Evolutionary conservation across 148 eudicot species (phyloP).

Genomic region (Arbutus unedo): DNA sequence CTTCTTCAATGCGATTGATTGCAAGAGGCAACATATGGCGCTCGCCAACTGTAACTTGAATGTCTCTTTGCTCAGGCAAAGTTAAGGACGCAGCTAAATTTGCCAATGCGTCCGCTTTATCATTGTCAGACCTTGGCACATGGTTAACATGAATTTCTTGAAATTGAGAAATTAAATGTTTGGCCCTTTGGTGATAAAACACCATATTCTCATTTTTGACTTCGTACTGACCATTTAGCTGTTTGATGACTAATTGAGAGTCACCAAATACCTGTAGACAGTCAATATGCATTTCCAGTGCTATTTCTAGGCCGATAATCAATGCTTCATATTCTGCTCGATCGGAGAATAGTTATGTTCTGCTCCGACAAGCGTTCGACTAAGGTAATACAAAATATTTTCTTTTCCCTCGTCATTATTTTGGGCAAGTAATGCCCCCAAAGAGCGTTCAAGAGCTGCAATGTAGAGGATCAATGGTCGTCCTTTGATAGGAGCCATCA

Average conservation of each 20-base stretch:
- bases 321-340: background rate
- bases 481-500: background rate
- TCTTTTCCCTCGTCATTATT: too few relatives aligned
- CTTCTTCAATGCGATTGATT: background rate
- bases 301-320: background rate
- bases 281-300: background rate
- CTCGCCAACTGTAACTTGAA: constrained; percentile 11
- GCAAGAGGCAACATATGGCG: background rate
- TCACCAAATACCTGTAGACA: background rate
- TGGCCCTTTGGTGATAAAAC: background rate
- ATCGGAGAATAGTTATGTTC: background rate
- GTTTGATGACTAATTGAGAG: too few relatives aligned
- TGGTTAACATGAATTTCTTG: background rate
- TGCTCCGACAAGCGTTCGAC: background rate
- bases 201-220: too few relatives aligned
- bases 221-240: too few relatives aligned
- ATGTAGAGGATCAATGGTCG: too few relatives aligned
- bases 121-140: background rate
- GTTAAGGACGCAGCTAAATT: background rate
- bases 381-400: too few relatives aligned
- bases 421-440: too few relatives aligned
- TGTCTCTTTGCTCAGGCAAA: background rate
- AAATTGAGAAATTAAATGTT: too few relatives aligned
- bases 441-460: too few relatives aligned
- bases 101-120: background rate